These are phyloP conservation scores for Kandelia obovata DNA, from an alignment of 345 rosid genomes.

Conservation along the genomic window DNA sequence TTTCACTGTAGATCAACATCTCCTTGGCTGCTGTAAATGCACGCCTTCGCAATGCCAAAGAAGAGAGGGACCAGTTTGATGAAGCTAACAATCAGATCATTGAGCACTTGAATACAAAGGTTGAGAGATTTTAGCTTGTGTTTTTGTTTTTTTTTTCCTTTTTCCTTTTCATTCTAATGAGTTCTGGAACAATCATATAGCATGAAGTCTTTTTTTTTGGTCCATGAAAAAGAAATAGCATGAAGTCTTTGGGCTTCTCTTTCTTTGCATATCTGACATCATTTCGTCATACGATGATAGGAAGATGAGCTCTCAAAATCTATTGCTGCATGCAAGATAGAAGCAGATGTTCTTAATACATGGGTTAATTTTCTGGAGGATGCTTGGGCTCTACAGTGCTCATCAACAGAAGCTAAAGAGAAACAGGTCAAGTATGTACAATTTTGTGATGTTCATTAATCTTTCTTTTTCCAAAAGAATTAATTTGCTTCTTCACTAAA, in stretches of 20 bases:
- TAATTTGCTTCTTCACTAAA: not conserved
- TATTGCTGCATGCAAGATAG: constrained; percentile 63
- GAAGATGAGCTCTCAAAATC: constrained; percentile 88
- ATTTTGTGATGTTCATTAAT: constrained; percentile 6
- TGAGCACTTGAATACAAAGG: constrained; percentile 82
- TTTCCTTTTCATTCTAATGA: not conserved
- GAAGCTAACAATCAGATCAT: constrained; percentile 89
- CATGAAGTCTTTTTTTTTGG: too few relatives aligned
- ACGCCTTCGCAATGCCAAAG: constrained; percentile 66
- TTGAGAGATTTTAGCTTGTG: constrained; percentile 20
- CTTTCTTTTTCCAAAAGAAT: not conserved
- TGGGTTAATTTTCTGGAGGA: constrained; percentile 96
- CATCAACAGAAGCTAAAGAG: constrained; percentile 63
- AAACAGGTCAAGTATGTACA: constrained; percentile 64
- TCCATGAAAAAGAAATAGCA: not conserved
- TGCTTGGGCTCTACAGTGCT: constrained; percentile 74
- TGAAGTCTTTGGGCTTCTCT: constrained; percentile 4
- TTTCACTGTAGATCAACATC: constrained; percentile 59
- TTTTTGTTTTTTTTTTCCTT: constrained; percentile 1
- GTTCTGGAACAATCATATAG: too few relatives aligned
- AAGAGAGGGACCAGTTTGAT: constrained; percentile 90
- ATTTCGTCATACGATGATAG: constrained; percentile 32
- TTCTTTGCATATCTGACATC: constrained; percentile 10
- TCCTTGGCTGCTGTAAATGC: constrained; percentile 90
- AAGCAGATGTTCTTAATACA: constrained; percentile 71